phyloP scores from a whole-genome alignment of 345 rosid genomes.

The Abelmoschus esculentus region DNA sequence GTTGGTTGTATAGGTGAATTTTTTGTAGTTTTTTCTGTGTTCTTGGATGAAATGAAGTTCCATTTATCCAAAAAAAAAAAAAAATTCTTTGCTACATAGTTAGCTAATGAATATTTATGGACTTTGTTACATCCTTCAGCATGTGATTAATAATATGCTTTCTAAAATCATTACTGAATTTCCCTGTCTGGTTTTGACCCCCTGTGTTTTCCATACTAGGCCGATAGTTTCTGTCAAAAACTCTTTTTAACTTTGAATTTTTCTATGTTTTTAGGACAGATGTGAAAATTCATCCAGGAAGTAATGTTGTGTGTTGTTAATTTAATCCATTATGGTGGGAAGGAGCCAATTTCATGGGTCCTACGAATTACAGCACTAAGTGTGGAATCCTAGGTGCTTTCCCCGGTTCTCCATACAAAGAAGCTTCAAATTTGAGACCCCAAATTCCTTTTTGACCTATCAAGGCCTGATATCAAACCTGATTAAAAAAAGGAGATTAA shows the following conservation, averaged over 20 bases:
- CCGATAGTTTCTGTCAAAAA: background rate
- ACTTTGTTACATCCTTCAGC: background rate
- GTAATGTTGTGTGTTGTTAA: background rate
- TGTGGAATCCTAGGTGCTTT: conserved; percentile 42
- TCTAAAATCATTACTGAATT: background rate
- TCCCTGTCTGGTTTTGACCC: background rate
- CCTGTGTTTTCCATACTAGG: background rate
- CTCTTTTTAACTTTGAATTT: background rate
- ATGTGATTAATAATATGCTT: background rate
- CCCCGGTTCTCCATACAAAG: background rate
- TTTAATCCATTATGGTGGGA: background rate
- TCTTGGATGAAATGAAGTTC: too few species aligned
- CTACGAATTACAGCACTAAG: conserved; percentile 21
- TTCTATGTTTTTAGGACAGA: background rate
- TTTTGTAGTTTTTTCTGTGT: too few species aligned
- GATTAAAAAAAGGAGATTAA: conserved; percentile 6
- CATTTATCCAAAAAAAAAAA: too few species aligned
- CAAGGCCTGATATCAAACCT: background rate
- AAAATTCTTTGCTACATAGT: background rate
- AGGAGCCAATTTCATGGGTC: conserved; percentile 27
- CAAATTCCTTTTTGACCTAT: conserved; percentile 25
- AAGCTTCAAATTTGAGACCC: conserved; percentile 15
- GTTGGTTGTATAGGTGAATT: too few species aligned
- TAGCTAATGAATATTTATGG: background rate
- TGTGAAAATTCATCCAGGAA: background rate